Percentiles rank a stretch among this genome's conserved stretches.
phyloP scores from a whole-genome alignment of 2,329 filamentous ascomycete genomes.

The Aspergillus fumigatiaffinis region DNA sequence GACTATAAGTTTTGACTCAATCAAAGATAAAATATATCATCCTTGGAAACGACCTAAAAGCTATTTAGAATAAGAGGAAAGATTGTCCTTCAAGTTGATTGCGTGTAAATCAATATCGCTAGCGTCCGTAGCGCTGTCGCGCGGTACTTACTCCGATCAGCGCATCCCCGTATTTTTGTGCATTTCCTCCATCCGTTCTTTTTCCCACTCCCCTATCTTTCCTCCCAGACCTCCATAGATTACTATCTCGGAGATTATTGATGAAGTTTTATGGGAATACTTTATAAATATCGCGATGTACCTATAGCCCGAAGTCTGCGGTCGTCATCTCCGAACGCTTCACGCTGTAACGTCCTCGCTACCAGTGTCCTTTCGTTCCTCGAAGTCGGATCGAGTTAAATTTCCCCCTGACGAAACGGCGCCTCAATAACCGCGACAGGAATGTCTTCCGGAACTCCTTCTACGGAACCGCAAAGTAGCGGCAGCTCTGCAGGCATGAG shows the following conservation, averaged over 20 bases:
- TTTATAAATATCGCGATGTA: background rate
- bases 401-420: background rate
- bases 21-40: background rate
- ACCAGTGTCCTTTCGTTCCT: background rate
- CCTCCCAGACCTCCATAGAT: background rate
- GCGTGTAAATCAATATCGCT: background rate
- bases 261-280: background rate
- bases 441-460: conserved; percentile 28
- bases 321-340: background rate
- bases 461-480: conserved; percentile 20
- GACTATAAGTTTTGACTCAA: background rate
- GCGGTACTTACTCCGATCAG: background rate
- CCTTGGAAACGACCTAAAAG: background rate
- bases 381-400: background rate
- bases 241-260: background rate
- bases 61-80: background rate
- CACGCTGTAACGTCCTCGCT: background rate
- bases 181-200: background rate
- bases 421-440: background rate
- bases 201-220: background rate
- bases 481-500: conserved; percentile 20
- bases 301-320: background rate
- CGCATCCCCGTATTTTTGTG: background rate
- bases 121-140: background rate
- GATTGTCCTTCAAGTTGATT: background rate